A percentile compares a stretch with the other conserved stretches of the same genome.
Evolutionary conservation across 306 rosid species (phyloP).

Genomic region (Delonix regia): DNA sequence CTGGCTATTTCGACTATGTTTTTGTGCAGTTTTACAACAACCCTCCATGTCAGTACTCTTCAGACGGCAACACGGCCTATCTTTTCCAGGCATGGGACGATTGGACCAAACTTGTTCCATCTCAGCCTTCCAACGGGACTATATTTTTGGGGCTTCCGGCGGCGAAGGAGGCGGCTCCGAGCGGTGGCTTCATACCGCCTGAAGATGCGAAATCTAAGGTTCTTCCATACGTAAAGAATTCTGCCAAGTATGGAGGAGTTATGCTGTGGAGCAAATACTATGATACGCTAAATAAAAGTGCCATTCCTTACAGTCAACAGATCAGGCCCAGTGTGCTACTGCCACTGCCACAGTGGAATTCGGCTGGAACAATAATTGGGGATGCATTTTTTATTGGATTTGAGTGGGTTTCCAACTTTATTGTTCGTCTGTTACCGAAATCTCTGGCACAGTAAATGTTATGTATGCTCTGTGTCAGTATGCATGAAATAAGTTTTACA

Average conservation of each 20-base stretch:
- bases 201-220: conserved; percentile 40
- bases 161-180: not conserved
- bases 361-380: not conserved
- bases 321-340: not conserved
- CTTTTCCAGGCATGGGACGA: conserved; percentile 43
- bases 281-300: not conserved
- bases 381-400: not conserved
- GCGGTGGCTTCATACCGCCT: conserved; percentile 44
- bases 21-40: conserved; percentile 74
- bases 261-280: conserved; percentile 51
- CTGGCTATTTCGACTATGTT: conserved; percentile 50
- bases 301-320: not conserved
- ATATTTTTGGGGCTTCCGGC: conserved; percentile 37
- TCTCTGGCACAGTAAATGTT: too few relatives aligned
- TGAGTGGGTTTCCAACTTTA: too few relatives aligned
- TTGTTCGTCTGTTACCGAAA: too few relatives aligned
- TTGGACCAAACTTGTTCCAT: conserved; percentile 42
- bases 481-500: too few relatives aligned
- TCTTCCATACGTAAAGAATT: conserved; percentile 43
- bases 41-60: conserved; percentile 44
- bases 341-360: not conserved
- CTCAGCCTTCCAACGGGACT: not conserved
- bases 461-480: too few relatives aligned
- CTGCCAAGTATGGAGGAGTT: conserved; percentile 52
- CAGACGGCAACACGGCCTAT: conserved; percentile 5